Evolutionary conservation across 164 flowering plant species (phyloP), one percentile per base, ranked within the genome.

Genomic region (Dillenia turbinata): DNA sequence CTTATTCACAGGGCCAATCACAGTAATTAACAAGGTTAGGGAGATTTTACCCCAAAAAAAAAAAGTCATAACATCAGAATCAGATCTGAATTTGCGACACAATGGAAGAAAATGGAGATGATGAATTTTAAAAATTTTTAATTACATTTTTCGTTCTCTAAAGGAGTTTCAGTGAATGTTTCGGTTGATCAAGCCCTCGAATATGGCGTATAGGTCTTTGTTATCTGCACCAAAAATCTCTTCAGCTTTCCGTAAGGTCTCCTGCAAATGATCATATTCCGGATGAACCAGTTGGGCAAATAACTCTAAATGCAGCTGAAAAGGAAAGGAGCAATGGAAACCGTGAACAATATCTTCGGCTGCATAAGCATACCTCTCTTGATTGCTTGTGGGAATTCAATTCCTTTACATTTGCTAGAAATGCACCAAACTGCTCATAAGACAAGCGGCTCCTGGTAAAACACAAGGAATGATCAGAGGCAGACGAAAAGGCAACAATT

Each of bases 341-440:
- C 15, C 9, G 57, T 19, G 26, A 24, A 24, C 26, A 24, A 1
- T 24, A 26, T 26, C 33, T 26, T 26, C 5, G 33, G 33, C 33
- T 26, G 4, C 33, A 26, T 26, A 1, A 26, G 12, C 9, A 13
- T 75, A 85, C 98, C 88, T 88, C 97, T 78, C 77, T 85, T 17
- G 90, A 79, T 75, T 88, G 92, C 75, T 87, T 93, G 77, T 87
- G 97, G 47, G 97, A 77, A 66, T 93, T 93, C 71, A 93, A 64
- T 49, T 93, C 96, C 84, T 93, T 93, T 11, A 93, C 97, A 77
- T 88, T 93, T 58, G 94, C 85, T 49, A 93, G 71, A 75, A 93
- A 93, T 47, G 94, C 88, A 68, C 89, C 84, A 68, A 93, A 93
- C 73, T 90, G 98, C 80, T 90, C 98, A 53, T 90, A 93, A 5